phyloP scores from a whole-genome alignment of 192 early-diverging fungal species.

The Coemansia sp. region DNA sequence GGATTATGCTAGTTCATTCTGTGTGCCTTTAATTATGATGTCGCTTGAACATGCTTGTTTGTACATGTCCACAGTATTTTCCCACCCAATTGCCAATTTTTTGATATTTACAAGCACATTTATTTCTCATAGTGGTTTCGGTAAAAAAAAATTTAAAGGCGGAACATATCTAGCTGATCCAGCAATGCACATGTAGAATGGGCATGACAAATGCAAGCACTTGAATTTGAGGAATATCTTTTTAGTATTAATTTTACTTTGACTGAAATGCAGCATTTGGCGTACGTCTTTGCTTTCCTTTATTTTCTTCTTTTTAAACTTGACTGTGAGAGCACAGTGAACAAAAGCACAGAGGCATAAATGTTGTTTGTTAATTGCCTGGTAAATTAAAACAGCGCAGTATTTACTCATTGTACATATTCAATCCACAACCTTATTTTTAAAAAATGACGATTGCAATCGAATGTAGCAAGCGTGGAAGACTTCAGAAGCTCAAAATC shows the following conservation, averaged over 20 bases:
- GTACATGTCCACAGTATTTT: not conserved
- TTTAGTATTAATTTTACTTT: not conserved
- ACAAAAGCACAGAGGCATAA: not conserved
- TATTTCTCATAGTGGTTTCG: not conserved
- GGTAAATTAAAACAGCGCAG: not conserved
- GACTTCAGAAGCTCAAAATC: constrained; percentile 81
- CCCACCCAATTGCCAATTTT: not conserved
- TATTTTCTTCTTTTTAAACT: not conserved
- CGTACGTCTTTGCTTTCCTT: not conserved
- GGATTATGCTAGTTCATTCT: not conserved
- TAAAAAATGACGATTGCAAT: constrained; percentile 7
- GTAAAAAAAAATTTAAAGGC: not conserved
- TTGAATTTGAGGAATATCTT: not conserved
- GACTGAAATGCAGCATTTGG: not conserved
- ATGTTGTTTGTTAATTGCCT: not conserved
- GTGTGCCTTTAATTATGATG: not conserved
- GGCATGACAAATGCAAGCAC: constrained; percentile 1
- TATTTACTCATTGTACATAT: constrained; percentile 3
- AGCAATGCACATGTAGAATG: not conserved
- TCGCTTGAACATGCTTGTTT: not conserved
- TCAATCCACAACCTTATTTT: not conserved
- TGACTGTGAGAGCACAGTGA: not conserved
- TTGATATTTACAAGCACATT: not conserved
- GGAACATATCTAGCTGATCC: not conserved
- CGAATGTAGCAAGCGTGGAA: constrained; percentile 67